Percentiles rank a stretch among this genome's conserved stretches.
phyloP scores from a whole-genome alignment of 1,139 yeast genomes.

The Ogataea hybrid region DNA sequence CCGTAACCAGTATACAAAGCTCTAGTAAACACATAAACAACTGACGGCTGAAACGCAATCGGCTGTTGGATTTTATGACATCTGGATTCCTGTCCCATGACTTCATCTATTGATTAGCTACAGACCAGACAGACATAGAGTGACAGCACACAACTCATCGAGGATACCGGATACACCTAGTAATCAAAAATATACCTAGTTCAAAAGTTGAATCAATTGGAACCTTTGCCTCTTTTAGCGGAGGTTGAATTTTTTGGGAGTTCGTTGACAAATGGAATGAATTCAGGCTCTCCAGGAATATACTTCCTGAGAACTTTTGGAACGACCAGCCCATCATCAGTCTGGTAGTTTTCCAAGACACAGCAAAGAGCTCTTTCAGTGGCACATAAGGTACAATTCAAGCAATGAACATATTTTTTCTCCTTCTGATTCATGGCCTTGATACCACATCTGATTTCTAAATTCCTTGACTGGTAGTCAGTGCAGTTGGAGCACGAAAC shows the following conservation, averaged over 20 bases:
- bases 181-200: neutral
- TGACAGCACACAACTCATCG: neutral
- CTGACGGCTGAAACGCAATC: too few species aligned
- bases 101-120: too few species aligned
- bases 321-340: slow-evolving; percentile 87
- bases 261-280: slow-evolving; percentile 85
- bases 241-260: slow-evolving; percentile 94
- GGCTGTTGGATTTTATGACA: too few species aligned
- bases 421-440: slow-evolving; percentile 94
- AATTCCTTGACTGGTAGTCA: slow-evolving; percentile 97
- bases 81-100: too few species aligned
- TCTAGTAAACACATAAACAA: too few species aligned
- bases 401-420: slow-evolving; percentile 97
- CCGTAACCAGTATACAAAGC: too few species aligned
- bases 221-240: slow-evolving; percentile 50
- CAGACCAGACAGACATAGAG: too few species aligned
- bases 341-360: slow-evolving; percentile 95
- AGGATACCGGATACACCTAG: too few species aligned
- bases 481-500: slow-evolving; percentile 99
- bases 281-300: slow-evolving; percentile 98
- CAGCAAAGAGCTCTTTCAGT: slow-evolving; percentile 98
- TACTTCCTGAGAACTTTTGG: slow-evolving; percentile 95
- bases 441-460: slow-evolving; percentile 98
- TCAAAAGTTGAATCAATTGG: neutral
- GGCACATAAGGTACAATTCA: slow-evolving; percentile 96